Evolutionary conservation across 164 flowering plant genomes (phyloP).

Genomic region (Magnolia officinalis): DNA sequence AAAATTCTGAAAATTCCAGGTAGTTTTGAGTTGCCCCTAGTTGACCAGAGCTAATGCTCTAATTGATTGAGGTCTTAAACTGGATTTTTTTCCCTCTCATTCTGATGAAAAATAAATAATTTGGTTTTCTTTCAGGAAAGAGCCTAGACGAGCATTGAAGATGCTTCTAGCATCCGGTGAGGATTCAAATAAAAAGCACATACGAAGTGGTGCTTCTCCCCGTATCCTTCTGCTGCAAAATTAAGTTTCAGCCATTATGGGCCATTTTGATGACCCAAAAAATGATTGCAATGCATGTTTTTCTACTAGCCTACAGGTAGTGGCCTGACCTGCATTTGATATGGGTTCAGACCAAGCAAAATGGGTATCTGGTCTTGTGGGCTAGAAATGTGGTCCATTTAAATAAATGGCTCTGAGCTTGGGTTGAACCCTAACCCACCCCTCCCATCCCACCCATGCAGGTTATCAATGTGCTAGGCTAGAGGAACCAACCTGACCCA

Average conservation of each 20-base stretch:
- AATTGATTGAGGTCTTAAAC: slow-evolving; percentile 2
- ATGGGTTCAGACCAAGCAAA: no score
- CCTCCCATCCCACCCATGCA: no score
- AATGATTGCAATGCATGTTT: no score
- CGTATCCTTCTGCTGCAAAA: slow-evolving; percentile 54
- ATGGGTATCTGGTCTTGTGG: no score
- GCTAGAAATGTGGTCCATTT: no score
- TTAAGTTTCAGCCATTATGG: background rate
- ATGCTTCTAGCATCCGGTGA: slow-evolving; percentile 56
- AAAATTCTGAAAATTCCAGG: slow-evolving; percentile 48
- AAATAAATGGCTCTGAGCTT: no score
- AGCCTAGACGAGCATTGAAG: slow-evolving; percentile 41
- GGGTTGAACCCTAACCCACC: no score
- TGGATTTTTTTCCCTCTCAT: background rate
- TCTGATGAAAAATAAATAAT: background rate
- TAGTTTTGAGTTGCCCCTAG: background rate
- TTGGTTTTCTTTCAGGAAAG: slow-evolving; percentile 46
- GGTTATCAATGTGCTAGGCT: no score
- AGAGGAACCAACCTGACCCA: no score
- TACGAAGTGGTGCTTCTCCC: slow-evolving; percentile 44
- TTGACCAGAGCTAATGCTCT: no score
- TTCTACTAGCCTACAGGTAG: no score
- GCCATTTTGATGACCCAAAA: background rate
- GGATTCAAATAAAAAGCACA: slow-evolving; percentile 58
- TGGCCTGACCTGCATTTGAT: no score